phyloP scores from a whole-genome alignment of 805 yeast species.

The Torulaspora quercuum region DNA sequence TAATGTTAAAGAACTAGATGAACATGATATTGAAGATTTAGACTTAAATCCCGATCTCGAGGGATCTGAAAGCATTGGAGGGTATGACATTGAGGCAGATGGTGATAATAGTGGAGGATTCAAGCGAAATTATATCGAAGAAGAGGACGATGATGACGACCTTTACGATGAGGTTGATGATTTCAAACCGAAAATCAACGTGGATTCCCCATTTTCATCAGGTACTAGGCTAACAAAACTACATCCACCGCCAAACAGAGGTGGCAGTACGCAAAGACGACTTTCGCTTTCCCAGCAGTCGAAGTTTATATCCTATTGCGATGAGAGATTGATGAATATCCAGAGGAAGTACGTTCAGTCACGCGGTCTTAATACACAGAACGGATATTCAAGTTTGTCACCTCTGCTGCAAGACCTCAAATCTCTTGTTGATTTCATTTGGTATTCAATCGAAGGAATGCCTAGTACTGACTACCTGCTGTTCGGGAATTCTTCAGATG shows the following conservation, averaged over 20 bases:
- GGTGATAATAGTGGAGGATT: constrained; percentile 1
- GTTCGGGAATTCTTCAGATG: constrained; percentile 13
- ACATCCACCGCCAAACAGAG: not conserved
- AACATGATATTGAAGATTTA: constrained; percentile 29
- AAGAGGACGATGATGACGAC: constrained; percentile 14
- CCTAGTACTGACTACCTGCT: constrained; percentile 32
- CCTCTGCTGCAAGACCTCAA: constrained; percentile 46
- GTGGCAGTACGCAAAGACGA: constrained; percentile 22
- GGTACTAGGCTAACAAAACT: constrained; percentile 13
- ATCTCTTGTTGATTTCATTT: constrained; percentile 51
- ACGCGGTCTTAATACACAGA: constrained; percentile 36
- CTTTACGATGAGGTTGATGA: constrained; percentile 32
- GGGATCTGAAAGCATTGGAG: constrained; percentile 1
- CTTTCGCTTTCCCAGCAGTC: constrained; percentile 53
- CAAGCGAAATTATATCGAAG: constrained; percentile 11
- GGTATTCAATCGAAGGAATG: constrained; percentile 52
- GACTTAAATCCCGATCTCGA: constrained; percentile 23
- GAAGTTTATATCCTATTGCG: constrained; percentile 52
- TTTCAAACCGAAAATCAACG: constrained; percentile 31
- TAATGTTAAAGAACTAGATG: constrained; percentile 28
- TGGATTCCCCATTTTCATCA: constrained; percentile 34
- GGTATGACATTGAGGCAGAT: constrained; percentile 3
- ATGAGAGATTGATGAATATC: constrained; percentile 48
- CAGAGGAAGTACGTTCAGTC: constrained; percentile 53
- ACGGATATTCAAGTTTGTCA: constrained; percentile 31